Evolutionary conservation across 257 asterid genomes (phyloP).

Genomic region (Striga asiatica): DNA sequence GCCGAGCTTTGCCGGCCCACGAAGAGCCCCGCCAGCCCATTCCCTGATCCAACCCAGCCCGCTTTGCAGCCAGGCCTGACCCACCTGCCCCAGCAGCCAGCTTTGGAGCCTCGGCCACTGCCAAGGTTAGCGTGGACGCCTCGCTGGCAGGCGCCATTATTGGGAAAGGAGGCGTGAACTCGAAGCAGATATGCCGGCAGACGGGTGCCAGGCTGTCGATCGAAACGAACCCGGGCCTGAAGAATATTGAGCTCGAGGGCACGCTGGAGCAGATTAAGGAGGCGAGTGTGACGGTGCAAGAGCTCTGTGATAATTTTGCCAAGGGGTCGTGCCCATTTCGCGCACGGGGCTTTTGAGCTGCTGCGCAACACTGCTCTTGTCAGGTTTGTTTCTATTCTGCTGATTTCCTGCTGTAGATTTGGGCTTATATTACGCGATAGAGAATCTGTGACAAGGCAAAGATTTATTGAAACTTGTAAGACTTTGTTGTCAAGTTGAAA

Average conservation of each 20-base stretch:
- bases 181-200: conserved; percentile 60
- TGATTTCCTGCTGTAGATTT: no score
- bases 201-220: conserved; percentile 64
- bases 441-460: no score
- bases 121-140: conserved; percentile 70
- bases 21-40: conserved; percentile 53
- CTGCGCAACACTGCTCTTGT: no score
- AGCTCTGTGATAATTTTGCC: conserved; percentile 57
- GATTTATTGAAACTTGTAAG: no score
- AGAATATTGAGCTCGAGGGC: conserved; percentile 75
- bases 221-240: conserved; percentile 45
- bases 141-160: conserved; percentile 64
- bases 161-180: conserved; percentile 67
- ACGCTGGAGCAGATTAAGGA: conserved; percentile 62
- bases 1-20: conserved; percentile 65
- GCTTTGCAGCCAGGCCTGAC: conserved; percentile 16
- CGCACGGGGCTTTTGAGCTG: conserved; percentile 68
- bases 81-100: conserved; percentile 37
- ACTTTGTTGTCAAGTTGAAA: no score
- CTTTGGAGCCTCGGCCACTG: conserved; percentile 70
- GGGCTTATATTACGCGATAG: no score
- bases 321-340: conserved; percentile 73
- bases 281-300: conserved; percentile 78
- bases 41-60: conserved; percentile 14
- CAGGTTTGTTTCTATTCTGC: no score